Conservation (phyloP, 2,329 filamentous ascomycete species). For the Fusarium pseudonygamai region DNA sequence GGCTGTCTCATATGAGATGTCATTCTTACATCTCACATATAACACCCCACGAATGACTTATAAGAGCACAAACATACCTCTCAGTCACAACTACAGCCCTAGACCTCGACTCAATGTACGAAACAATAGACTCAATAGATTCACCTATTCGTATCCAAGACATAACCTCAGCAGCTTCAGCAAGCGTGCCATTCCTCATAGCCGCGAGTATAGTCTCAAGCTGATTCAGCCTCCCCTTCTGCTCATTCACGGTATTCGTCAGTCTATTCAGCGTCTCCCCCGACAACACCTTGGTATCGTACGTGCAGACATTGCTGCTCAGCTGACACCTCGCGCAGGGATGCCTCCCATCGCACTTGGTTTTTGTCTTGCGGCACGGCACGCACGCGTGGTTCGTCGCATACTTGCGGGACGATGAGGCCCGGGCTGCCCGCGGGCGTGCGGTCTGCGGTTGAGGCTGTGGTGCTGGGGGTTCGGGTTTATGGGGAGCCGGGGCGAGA, state of each 20-base stretch:
- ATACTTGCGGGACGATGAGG: neutral
- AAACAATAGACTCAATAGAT: constrained; percentile 9
- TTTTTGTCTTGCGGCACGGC: constrained; percentile 20
- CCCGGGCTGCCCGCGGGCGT: neutral
- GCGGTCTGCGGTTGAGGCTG: neutral
- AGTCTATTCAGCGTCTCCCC: constrained; percentile 22
- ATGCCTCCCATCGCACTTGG: constrained; percentile 17
- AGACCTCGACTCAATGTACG: constrained; percentile 9
- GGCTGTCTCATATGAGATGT: too few species aligned
- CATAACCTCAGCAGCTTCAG: constrained; percentile 23
- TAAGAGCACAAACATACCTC: neutral
- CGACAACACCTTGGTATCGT: constrained; percentile 5
- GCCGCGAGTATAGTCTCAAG: constrained; percentile 20
- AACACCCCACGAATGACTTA: neutral
- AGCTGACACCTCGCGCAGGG: constrained; percentile 3
- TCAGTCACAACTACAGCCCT: neutral
- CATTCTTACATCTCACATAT: neutral
- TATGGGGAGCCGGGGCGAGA: constrained; percentile 2
- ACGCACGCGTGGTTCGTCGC: constrained; percentile 9
- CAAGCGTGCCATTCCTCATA: constrained; percentile 6
- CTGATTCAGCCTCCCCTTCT: constrained; percentile 8
- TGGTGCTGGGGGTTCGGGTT: neutral
- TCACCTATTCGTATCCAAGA: constrained; percentile 21
- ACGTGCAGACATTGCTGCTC: constrained; percentile 1
- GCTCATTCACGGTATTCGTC: constrained; percentile 12